Evolutionary conservation across 495 filamentous ascomycete species (phyloP), one percentile per base, ranked within the genome.

Genomic region (Elaphomyces granulatus): DNA sequence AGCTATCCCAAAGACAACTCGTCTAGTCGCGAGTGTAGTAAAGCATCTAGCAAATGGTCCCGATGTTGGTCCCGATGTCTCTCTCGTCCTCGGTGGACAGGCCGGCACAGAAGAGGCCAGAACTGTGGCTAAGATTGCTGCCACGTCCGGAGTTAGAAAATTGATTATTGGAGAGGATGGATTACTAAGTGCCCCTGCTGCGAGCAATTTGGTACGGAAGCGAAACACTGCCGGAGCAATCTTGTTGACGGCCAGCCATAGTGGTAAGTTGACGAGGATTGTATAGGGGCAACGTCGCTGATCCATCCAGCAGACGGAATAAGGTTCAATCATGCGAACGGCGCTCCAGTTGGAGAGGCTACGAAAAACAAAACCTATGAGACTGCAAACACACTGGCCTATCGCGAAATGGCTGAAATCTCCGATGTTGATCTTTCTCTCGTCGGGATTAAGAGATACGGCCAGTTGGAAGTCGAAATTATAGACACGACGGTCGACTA

Each of bases 121-220:
- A 64, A 67, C 93, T 61, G 95, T 96, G 58, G 88, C 90, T 47
- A 93, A 95, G 71, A 95, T 98, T 51, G 78, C 84, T 51, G 83
- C 83, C 45, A 92, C 87, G 46, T 98, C 95, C 56, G 92, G 90
- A 41, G 90, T 96, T 53, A 95, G 94, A 82, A 98, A 96, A 77
- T 75, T 98, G 14, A 59, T 96, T 50, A 79, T 98, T 57, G 90
- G 90, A 26, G 87, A 95, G 64, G 68, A 92, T 66, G 90, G 90
- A 59, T 94, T 98, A 56, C 67, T 98, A 49, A 93, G 84, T 52
- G 96, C 90, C 30, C 90, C 90, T 2, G 92, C 90, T 41, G 86
- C 92, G 44, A 92, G 83, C 57, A 86, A 98, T 61, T 65, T 98
- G 46, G 96, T 98, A 50, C 75, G 92, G 46, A 85, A 87, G 66